Conservation (phyloP, 495 filamentous ascomycete species). For the Aspergillus carlsbadensis region DNA sequence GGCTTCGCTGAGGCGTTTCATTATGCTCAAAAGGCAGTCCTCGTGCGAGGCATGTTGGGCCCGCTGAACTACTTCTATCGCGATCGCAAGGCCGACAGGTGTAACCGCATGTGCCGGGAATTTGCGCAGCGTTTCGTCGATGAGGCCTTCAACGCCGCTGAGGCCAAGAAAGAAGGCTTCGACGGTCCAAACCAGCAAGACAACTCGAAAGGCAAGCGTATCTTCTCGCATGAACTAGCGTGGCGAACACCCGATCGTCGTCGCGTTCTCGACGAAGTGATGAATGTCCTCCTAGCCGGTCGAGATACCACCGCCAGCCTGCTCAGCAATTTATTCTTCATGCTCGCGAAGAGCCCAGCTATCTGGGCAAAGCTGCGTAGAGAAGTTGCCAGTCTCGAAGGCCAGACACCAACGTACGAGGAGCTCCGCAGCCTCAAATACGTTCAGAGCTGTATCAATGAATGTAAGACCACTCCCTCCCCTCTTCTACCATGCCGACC, state of each 20-base stretch:
- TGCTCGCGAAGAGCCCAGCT: constrained; percentile 48
- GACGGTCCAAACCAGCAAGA: background rate
- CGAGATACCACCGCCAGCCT: constrained; percentile 64
- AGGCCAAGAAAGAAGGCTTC: background rate
- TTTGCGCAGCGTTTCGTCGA: constrained; percentile 1
- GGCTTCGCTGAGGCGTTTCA: constrained; percentile 33
- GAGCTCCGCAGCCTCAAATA: constrained; percentile 69
- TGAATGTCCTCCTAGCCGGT: constrained; percentile 49
- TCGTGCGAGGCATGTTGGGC: background rate
- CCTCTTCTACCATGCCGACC: background rate
- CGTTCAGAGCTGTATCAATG: constrained; percentile 64
- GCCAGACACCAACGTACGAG: constrained; percentile 45
- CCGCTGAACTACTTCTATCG: background rate
- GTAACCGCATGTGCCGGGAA: background rate
- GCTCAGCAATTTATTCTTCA: constrained; percentile 54
- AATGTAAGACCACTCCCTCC: constrained; percentile 2
- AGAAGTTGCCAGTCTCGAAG: constrained; percentile 39
- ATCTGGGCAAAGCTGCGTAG: constrained; percentile 45
- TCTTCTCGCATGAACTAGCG: constrained; percentile 12
- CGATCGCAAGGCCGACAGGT: background rate
- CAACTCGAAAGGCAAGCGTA: background rate
- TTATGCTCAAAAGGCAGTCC: constrained; percentile 43
- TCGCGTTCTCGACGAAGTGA: constrained; percentile 2
- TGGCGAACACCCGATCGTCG: constrained; percentile 1
- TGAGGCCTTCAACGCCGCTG: background rate